Evolutionary conservation across 2,329 filamentous ascomycete genomes (phyloP).

Genomic region (Bipolaris victoriae): DNA sequence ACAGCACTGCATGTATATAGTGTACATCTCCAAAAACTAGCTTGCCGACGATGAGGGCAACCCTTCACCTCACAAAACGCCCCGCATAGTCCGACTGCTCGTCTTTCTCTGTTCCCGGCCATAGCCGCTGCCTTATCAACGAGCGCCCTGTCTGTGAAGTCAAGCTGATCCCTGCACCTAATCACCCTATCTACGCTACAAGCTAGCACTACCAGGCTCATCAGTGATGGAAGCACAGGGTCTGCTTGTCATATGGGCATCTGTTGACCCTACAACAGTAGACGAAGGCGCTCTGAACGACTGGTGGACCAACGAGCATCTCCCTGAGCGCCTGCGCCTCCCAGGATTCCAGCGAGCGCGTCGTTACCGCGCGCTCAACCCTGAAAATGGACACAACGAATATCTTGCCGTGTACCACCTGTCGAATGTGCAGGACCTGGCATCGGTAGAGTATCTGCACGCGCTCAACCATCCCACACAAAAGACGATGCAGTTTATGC

Average conservation of each 20-base stretch:
- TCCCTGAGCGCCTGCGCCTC: constrained; percentile 22
- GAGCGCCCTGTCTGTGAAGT: too few relatives aligned
- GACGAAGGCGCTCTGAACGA: constrained; percentile 22
- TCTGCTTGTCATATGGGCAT: constrained; percentile 19
- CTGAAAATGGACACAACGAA: not conserved
- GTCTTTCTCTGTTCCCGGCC: not conserved
- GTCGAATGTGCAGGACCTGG: constrained; percentile 8
- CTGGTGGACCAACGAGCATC: constrained; percentile 30
- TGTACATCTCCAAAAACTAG: too few relatives aligned
- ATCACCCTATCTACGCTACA: not conserved
- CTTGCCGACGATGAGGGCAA: not conserved
- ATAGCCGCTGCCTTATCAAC: not conserved
- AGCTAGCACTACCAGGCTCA: not conserved
- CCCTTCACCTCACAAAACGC: not conserved
- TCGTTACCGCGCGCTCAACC: constrained; percentile 12
- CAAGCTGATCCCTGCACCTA: not conserved
- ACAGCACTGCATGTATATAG: not conserved
- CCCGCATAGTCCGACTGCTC: too few relatives aligned
- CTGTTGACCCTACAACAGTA: constrained; percentile 8
- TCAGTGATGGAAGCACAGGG: not conserved
- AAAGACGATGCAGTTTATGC: constrained; percentile 23
- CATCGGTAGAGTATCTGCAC: constrained; percentile 15
- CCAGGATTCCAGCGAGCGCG: constrained; percentile 23
- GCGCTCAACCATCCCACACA: constrained; percentile 18
- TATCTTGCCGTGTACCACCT: constrained; percentile 22